Evolutionary conservation across 768 basidiomycete species (phyloP), one percentile per base, ranked within the genome.

Genomic region (Leccinum barrowsii): DNA sequence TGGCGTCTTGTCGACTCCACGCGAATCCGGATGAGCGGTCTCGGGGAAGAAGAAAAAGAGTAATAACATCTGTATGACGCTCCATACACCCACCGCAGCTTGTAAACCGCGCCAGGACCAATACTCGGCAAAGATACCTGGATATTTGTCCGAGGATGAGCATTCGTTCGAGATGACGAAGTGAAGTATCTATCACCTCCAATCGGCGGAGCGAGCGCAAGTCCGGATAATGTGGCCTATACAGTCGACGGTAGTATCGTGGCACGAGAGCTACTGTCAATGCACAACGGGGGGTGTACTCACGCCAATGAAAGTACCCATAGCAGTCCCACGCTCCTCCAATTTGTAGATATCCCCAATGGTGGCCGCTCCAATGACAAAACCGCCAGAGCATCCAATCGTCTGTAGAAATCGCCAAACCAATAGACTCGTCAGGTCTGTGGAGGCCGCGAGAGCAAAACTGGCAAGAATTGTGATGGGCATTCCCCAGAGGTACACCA

Each of bases 71-170:
- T 76, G 72, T 0, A 77, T 12, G 0, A 80, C 37, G 2, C 79
- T 80, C 37, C 74, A 68, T 0, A 75, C 40, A 3, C 78, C 80
- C 1, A 90, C 58, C 0, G 65, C 63, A 7, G 71, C 65, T 65
- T 90, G 86, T 69, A 86, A 80, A 4, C 77, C 59, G 0, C 88
- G 79, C 87, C 89, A 90, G 0, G 87, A 88, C 34, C 77, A 78
- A 61, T 86, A 86, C 55, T 85, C 75, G 0, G 86, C 77, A 0
- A 78, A 74, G 28, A 78, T 53, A 13, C 83, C 83, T 82, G 6
- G 19, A 56, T 22, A 17, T 1, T 1, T 19, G 37, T 22, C 47
- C 50, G 21, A 24, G 40, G n/a, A 54, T 59, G 55, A 55, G 15
- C 6, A n/a, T 50, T 10, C 13, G 32, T 47, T 15, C 10, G 22